Evolutionary conservation across 2,329 filamentous ascomycete genomes (phyloP).

Genomic region (Diaporthe citri): DNA sequence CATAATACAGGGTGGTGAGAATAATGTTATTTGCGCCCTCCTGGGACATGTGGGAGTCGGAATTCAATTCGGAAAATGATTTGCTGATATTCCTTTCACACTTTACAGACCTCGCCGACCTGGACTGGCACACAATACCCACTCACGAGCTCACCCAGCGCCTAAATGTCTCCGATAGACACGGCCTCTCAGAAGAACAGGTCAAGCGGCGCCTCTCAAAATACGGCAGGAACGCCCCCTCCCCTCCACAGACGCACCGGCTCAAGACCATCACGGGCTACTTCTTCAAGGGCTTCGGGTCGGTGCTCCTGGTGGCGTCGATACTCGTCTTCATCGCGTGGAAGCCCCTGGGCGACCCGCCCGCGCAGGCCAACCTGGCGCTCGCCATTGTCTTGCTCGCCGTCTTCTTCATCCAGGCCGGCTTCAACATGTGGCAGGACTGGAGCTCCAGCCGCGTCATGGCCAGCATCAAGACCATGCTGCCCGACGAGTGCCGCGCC

Average conservation of each 20-base stretch:
- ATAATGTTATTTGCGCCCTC: background rate
- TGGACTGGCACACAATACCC: slow-evolving; percentile 77
- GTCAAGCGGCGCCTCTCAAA: slow-evolving; percentile 66
- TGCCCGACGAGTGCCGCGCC: slow-evolving; percentile 79
- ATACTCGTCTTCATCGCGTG: slow-evolving; percentile 83
- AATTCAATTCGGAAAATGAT: background rate
- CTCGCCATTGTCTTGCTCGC: slow-evolving; percentile 79
- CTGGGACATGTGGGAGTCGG: background rate
- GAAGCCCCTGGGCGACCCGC: slow-evolving; percentile 80
- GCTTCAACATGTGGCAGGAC: slow-evolving; percentile 79
- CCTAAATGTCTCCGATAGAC: slow-evolving; percentile 65
- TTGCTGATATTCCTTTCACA: slow-evolving; percentile 39
- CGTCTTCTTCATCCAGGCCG: slow-evolving; percentile 78
- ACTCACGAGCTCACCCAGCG: slow-evolving; percentile 70
- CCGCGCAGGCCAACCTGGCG: slow-evolving; percentile 76
- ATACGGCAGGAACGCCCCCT: slow-evolving; percentile 76
- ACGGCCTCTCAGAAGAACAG: slow-evolving; percentile 72
- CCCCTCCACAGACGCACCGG: slow-evolving; percentile 72
- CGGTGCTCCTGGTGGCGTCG: slow-evolving; percentile 75
- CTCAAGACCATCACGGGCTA: slow-evolving; percentile 73
- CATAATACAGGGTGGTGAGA: background rate
- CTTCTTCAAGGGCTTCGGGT: slow-evolving; percentile 83
- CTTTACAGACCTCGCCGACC: slow-evolving; percentile 66
- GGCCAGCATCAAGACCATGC: slow-evolving; percentile 83
- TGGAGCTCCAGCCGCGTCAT: slow-evolving; percentile 83